Evolutionary conservation across 176 grass and related monocot genomes (phyloP).

Genomic region (Pontederia crassipes): DNA sequence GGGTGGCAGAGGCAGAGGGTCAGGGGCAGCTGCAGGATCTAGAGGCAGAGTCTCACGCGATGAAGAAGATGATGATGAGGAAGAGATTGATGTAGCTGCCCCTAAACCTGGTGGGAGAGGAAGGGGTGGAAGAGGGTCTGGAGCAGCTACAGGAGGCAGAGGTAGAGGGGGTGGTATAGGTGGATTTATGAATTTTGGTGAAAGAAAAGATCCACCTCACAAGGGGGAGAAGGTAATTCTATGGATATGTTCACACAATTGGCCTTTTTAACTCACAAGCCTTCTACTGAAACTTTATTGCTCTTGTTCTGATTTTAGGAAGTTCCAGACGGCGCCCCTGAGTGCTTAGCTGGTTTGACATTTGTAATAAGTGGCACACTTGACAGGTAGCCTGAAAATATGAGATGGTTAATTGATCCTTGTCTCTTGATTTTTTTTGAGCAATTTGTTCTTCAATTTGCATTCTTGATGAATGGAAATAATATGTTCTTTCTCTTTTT

Average conservation of each 20-base stretch:
- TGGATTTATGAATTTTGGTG: conserved; percentile 93
- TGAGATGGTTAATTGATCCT: not conserved
- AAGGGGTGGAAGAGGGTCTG: conserved; percentile 50
- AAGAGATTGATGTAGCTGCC: no score
- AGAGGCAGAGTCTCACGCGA: no score
- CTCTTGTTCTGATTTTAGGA: conserved; percentile 45
- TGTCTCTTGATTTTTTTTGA: not conserved
- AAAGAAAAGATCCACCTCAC: conserved; percentile 94
- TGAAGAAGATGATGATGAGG: no score
- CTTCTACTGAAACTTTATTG: conserved; percentile 5
- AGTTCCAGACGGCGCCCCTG: conserved; percentile 83
- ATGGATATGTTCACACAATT: no score
- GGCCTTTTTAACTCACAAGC: not conserved
- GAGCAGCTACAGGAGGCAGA: conserved; percentile 54
- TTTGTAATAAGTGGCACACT: conserved; percentile 97
- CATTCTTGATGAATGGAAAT: no score
- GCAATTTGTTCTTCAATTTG: no score
- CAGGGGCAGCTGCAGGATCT: no score
- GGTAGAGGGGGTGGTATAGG: conserved; percentile 84
- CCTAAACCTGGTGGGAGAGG: conserved; percentile 36
- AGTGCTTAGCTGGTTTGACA: conserved; percentile 90
- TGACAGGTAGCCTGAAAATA: conserved; percentile 54
- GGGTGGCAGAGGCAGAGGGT: no score
- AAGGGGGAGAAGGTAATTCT: conserved; percentile 84
- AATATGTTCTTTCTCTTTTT: no score